Conservation (phyloP, 163 green algal genomes). For the Chlamydomonas reinhardtii region DNA sequence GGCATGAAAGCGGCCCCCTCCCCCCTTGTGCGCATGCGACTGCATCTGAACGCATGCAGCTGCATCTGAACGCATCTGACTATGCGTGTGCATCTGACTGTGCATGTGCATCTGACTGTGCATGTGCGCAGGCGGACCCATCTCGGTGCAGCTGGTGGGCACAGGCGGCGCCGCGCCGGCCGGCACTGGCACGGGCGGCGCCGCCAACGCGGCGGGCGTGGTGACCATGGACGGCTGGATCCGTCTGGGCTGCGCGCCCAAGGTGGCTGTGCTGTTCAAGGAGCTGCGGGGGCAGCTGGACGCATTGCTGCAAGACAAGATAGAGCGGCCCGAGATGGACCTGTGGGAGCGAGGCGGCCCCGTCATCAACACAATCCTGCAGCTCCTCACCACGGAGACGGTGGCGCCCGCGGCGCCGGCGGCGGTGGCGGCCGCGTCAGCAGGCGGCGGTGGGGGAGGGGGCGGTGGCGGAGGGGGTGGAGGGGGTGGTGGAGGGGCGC, state of each 20-base stretch:
- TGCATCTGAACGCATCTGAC: no score
- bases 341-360: conserved; percentile 11
- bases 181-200: no score
- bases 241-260: conserved; percentile 22
- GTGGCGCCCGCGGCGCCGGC: neutral
- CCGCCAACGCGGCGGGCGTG: neutral
- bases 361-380: conserved; percentile 34
- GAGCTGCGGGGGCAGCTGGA: conserved; percentile 36
- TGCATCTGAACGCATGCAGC: no score
- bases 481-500: no score
- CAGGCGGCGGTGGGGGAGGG: no score
- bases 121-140: neutral
- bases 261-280: conserved; percentile 32
- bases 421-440: neutral
- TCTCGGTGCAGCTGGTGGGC: conserved; percentile 8
- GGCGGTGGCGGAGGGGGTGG: no score
- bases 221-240: conserved; percentile 19
- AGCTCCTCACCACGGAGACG: conserved; percentile 30
- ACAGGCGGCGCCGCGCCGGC: neutral
- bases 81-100: no score
- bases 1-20: no score
- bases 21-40: no score
- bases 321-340: conserved; percentile 25
- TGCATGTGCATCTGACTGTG: no score
- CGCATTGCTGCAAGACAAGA: conserved; percentile 35